Evolutionary conservation across 305 asterid species (phyloP).

Genomic region (Plantago lanceolata): DNA sequence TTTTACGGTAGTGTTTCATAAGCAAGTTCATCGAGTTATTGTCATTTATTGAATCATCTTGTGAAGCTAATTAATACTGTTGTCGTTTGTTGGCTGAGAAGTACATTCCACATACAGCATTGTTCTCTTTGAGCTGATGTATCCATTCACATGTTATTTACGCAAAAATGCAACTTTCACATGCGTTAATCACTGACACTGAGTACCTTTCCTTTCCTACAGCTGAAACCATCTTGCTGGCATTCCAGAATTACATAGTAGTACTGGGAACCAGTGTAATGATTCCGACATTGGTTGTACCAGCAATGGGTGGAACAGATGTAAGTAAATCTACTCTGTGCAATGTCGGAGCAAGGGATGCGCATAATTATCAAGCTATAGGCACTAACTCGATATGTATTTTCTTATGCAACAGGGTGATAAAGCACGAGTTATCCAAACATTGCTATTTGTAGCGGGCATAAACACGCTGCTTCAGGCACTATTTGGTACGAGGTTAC

Average conservation of each 20-base stretch:
- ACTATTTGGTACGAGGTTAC: slow-evolving; percentile 88
- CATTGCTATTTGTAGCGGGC: slow-evolving; percentile 89
- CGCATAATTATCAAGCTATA: background rate
- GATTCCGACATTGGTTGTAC: slow-evolving; percentile 87
- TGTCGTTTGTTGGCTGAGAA: background rate
- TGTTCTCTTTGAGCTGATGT: slow-evolving; percentile 7
- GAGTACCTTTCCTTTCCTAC: slow-evolving; percentile 37
- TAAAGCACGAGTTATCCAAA: slow-evolving; percentile 84
- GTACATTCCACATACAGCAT: background rate
- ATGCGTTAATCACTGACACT: slow-evolving; percentile 1
- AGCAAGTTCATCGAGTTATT: background rate
- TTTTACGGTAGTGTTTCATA: background rate
- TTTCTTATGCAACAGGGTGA: slow-evolving; percentile 51
- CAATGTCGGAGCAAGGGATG: background rate
- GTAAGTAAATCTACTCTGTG: slow-evolving; percentile 38
- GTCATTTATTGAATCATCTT: background rate
- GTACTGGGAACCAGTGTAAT: slow-evolving; percentile 88
- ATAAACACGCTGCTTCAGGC: slow-evolving; percentile 93
- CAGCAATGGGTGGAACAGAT: slow-evolving; percentile 87
- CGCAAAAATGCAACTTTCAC: background rate
- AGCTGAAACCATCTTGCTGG: slow-evolving; percentile 94
- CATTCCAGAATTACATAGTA: slow-evolving; percentile 88
- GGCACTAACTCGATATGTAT: background rate
- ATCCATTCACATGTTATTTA: background rate
- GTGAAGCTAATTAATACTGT: slow-evolving; percentile 9